Base-by-base conservation (phyloP, 257 asterid species). In the Gentiana dahurica region DNA sequence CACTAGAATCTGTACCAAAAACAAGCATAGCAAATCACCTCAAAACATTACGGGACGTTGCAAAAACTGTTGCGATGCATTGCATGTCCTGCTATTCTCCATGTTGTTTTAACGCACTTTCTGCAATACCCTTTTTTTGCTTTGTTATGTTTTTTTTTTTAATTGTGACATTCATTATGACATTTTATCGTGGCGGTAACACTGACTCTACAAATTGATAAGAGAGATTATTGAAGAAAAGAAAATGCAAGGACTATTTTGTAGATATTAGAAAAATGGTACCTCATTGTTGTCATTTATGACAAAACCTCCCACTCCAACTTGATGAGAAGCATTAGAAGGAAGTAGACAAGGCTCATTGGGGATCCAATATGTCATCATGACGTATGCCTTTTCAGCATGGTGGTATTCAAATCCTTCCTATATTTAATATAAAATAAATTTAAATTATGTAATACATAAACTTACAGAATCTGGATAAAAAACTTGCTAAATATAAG, bases 281-380 rank as follows among this genome's bases (percentile, higher is more conserved):
- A 81, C 95, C 95, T 88, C 95, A 55, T 82, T 64, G 35, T 61
- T 71, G 56, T 79, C 77, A 36, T 83, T 88, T 71, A 85, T 81
- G 46, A 85, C 95, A 60, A 88, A 88, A 54, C 85, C 79, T 12
- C 97, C 95, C 46, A 88, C 85, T 67, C 97, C 97, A 11, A 85
- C 95, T 59, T 85, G 97, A 76, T 88, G 97, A 35, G 97, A 77
- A 49, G 97, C 97, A 60, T 88, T 85, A 8, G 91, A 72, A 49
- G 97, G 97, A 66, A 88, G 91, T 64, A 82, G 58, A 55, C 77
- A 79, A 52, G 97, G 95, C 49, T 75, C 95, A 9, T 81, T 77
- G 0, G 94, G 89, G 36, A 85, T 82, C 97, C 97, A 88, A 56
- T 74, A 83, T 15, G 90, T 88, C 97, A 88, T 67, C 97, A 88